phyloP scores from a whole-genome alignment of 1,284 basidiomycete species.

The Sporisorium graminicola region DNA sequence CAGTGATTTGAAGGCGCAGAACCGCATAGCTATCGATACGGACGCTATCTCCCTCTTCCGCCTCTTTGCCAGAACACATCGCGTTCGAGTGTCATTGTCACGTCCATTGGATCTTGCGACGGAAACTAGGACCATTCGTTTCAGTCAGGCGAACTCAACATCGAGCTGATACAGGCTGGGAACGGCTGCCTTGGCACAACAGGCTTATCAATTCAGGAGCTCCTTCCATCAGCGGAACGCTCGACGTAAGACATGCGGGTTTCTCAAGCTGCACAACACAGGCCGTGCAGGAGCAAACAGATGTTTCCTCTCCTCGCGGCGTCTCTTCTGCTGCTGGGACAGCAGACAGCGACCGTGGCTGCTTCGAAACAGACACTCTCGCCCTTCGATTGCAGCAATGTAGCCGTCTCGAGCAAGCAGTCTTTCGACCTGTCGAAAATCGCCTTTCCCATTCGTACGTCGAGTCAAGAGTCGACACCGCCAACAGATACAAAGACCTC shows the following conservation, averaged over 20 bases:
- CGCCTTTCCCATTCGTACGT: conserved; percentile 43
- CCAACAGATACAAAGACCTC: conserved; percentile 45
- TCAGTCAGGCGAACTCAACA: background rate
- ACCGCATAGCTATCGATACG: background rate
- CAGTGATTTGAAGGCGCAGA: background rate
- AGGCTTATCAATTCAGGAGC: background rate
- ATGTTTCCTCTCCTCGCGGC: conserved; percentile 9
- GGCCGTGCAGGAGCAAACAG: conserved; percentile 5
- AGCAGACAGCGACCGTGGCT: background rate
- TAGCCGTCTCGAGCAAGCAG: conserved; percentile 35
- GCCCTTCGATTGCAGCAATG: conserved; percentile 48
- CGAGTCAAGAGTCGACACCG: conserved; percentile 44
- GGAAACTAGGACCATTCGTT: background rate
- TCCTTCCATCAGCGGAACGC: conserved; percentile 8
- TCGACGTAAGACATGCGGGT: conserved; percentile 9
- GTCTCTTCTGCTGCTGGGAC: conserved; percentile 22
- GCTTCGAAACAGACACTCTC: conserved; percentile 43
- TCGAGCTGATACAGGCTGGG: background rate
- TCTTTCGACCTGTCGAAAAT: conserved; percentile 51
- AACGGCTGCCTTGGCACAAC: background rate
- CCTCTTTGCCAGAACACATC: background rate
- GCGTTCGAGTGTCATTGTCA: background rate
- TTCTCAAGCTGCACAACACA: conserved; percentile 4
- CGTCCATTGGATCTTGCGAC: background rate
- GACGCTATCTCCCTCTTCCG: background rate